A percentile compares a stretch with the other conserved stretches of the same genome.
These are phyloP conservation scores for Schwanniomyces sp. DNA, from an alignment of 805 yeast genomes.

Conservation along the genomic window DNA sequence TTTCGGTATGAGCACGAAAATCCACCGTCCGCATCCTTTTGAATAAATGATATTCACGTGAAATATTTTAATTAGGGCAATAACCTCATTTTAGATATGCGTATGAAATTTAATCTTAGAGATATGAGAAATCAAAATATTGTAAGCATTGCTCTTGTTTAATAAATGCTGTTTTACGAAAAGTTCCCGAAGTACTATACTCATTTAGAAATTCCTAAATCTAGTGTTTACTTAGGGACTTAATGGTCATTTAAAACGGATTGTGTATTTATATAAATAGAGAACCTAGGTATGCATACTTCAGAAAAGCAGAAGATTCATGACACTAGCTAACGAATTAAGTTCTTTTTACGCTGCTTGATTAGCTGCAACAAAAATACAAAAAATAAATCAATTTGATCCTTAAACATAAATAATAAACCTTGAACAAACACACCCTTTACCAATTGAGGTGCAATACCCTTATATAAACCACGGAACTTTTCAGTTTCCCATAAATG, in stretches of 20 bases:
- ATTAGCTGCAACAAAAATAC: slow-evolving; percentile 30
- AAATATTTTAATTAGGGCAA: background rate
- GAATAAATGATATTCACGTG: background rate
- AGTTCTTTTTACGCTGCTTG: slow-evolving; percentile 12
- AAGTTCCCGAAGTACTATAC: no score
- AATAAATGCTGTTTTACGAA: no score
- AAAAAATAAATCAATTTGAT: slow-evolving; percentile 52
- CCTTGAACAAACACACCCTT: slow-evolving; percentile 89
- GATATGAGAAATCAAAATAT: no score
- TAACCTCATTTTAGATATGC: background rate
- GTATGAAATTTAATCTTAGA: no score
- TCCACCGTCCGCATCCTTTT: background rate
- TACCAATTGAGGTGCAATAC: slow-evolving; percentile 73
- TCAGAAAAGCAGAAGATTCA: no score
- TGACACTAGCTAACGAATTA: background rate
- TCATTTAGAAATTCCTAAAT: no score
- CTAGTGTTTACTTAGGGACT: no score
- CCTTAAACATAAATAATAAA: slow-evolving; percentile 76
- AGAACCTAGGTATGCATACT: no score
- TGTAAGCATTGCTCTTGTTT: no score
- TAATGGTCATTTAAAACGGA: no score
- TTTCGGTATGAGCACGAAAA: background rate
- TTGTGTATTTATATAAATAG: no score
- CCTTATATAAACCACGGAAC: slow-evolving; percentile 68
- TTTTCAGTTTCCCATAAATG: slow-evolving; percentile 68